A percentile compares a stretch with the other conserved stretches of the same genome.
These are phyloP conservation scores for Penicillium sp. DNA, from an alignment of 2,329 filamentous ascomycete genomes.

Conservation along the genomic window DNA sequence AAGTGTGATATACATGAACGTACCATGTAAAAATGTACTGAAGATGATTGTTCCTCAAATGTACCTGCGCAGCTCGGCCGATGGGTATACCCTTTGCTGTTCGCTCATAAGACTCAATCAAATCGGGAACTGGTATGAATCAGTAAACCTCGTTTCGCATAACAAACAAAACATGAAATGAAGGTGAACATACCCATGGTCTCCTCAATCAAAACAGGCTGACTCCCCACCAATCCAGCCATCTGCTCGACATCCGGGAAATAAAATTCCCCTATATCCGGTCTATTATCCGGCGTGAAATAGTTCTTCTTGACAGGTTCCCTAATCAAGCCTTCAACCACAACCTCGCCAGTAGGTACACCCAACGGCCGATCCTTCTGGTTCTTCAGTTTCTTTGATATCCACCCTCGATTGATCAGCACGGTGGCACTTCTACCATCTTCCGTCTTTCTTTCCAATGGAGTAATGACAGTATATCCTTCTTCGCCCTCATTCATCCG, in stretches of 20 bases:
- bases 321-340: constrained; percentile 77
- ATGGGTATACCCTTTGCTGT: constrained; percentile 81
- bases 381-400: constrained; percentile 67
- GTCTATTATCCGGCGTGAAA: constrained; percentile 89
- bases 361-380: constrained; percentile 62
- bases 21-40: constrained; percentile 99
- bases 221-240: constrained; percentile 75
- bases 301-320: constrained; percentile 96
- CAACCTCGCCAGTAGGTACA: constrained; percentile 66
- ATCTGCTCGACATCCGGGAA: constrained; percentile 93
- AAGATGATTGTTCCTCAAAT: constrained; percentile 90
- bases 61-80: constrained; percentile 82
- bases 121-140: constrained; percentile 63
- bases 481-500: constrained; percentile 84
- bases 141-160: constrained; percentile 1
- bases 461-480: constrained; percentile 88
- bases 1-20: constrained; percentile 28
- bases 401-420: constrained; percentile 88
- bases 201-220: constrained; percentile 91
- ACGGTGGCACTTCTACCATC: constrained; percentile 58
- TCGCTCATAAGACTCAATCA: constrained; percentile 71
- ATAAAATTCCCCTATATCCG: constrained; percentile 81
- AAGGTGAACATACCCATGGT: constrained; percentile 69
- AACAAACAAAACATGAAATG: background rate
- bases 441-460: constrained; percentile 61